Evolutionary conservation across 371 early-diverging fungal species (phyloP), one percentile per base, ranked within the genome.

Genomic region (Polyrhizophydium stewartii): DNA sequence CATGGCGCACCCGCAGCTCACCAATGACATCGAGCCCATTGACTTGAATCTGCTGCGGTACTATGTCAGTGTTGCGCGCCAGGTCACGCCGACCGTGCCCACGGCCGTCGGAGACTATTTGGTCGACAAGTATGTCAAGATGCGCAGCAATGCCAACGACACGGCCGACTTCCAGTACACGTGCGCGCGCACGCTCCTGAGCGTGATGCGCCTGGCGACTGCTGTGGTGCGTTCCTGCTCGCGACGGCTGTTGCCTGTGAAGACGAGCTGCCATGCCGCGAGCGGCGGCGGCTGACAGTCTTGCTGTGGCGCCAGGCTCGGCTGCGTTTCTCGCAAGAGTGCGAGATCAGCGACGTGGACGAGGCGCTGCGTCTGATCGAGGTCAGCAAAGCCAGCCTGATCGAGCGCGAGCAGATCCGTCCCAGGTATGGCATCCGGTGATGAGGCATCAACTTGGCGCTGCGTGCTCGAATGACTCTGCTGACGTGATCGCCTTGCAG

Each of bases 291-390:
- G 27, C 43, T 38, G 19, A 58, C 37, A n/a, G 6, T 60, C n/a
- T 16, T 49, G 28, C 27, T 10, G 24, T 21, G 32, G 31, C 38
- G 58, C n/a, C 60, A 85, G 77, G 96, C 98, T 0, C 88, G 98
- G 62, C 75, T 98, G 32, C 88, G 97, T 25, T 83, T 92, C 56
- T 82, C 90, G 12, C 86, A 88, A 32, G 70, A 68, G n/a, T 95
- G 97, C 2, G 81, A 82, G 24, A 77, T 85, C 28, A 79, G 65
- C 19, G 98, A 99, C 79, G 94, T 98, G 24, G 91, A 95, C 59
- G 99, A 99, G 73, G 97, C 97, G 0, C 71, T 96, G 63, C 83
- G 97, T 24, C 73, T 99, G 60, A 85, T 98, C 66, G 92, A 96
- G 71, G 89, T 89, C 32, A 87, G 88, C 61, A 93, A 91, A 66